Evolutionary conservation across 2,329 filamentous ascomycete genomes (phyloP), one percentile per base, ranked within the genome.

Genomic region (Bipolaris oryzae): DNA sequence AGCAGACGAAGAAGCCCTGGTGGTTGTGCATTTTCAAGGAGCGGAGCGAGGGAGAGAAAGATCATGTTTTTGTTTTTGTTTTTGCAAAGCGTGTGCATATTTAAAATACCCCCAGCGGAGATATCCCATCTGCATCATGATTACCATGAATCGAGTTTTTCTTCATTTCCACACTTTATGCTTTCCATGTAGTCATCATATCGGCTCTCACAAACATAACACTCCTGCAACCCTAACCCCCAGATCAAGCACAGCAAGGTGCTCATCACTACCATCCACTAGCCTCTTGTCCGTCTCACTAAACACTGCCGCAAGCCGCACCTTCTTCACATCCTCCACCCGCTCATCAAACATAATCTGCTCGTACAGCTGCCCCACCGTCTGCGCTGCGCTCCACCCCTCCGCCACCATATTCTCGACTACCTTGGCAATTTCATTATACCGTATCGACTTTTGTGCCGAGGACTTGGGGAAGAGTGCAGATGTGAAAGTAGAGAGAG

Each of bases 221-320:
- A 95, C 87, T 28, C 85, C 85, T 0, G 91, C 91, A 79, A 96
- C 89, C 70, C 91, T 87, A 71, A 98, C 81, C 6, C 89, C 84
- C 63, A 98, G 74, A 75, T 99, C 94, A 31, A 99, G 79, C 57
- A 98, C 89, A 1, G 91, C 92, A 21, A 99, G 80, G 74, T 99
- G 94, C 78, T 99, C 95, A 72, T 99, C 95, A 2, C 93, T 90
- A 7, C 95, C 95, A 76, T 99, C 96, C 5, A 96, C 89, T 44
- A 99, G 78, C 63, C 95, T 85, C 82, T 98, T 98, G 74, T 99
- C 95, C 25, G 94, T 84, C 76, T 98, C 93, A 0, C 93, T 97
- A 73, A 99, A 99, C 3, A 94, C 82, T 60, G 91, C 82, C 45
- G 94, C 89, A 57, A 99, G 94, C 74, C 89, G 89, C 73, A 94